Conservation (phyloP, 2,329 filamentous ascomycete species). For the Penicillium rolfsii region DNA sequence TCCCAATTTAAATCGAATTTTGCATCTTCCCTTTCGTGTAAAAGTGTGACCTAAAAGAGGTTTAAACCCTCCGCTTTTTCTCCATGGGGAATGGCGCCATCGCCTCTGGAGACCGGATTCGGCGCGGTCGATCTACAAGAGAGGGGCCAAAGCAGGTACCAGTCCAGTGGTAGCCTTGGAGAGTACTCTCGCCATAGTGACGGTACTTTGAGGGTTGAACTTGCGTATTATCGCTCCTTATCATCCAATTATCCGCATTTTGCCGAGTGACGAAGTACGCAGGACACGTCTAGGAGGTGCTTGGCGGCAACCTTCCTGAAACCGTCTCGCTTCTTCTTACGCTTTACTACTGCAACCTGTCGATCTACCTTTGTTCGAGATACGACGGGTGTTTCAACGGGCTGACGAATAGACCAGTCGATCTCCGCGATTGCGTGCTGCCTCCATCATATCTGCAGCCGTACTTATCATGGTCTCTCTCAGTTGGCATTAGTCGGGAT, state of each 20-base stretch:
- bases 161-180: no score
- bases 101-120: constrained; percentile 25
- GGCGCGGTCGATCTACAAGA: constrained; percentile 22
- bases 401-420: neutral
- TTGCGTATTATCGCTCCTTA: neutral
- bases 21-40: neutral
- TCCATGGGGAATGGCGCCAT: constrained; percentile 30
- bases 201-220: neutral
- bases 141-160: constrained; percentile 10
- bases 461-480: neutral
- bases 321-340: neutral
- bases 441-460: neutral
- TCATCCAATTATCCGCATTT: constrained; percentile 3
- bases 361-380: neutral
- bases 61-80: constrained; percentile 6
- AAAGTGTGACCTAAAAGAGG: neutral
- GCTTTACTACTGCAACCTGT: neutral
- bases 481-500: neutral
- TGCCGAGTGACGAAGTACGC: neutral
- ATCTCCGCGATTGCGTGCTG: neutral
- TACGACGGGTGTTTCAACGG: neutral
- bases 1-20: neutral
- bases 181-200: no score
- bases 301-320: neutral
- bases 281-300: neutral